phyloP scores from a whole-genome alignment of 495 filamentous ascomycete species.

The Podospora australis region DNA sequence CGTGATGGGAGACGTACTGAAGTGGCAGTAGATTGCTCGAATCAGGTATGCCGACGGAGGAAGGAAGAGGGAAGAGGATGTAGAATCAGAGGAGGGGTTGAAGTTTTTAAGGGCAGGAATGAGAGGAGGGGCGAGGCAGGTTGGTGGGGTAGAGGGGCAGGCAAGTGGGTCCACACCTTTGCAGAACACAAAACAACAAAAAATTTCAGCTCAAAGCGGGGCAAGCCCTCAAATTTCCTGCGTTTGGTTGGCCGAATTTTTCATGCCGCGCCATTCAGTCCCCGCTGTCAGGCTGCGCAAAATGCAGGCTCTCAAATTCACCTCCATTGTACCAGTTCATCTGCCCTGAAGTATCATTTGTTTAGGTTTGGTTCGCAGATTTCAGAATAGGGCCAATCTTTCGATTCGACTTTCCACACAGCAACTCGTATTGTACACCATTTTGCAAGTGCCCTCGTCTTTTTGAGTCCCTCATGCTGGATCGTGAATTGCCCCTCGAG shows the following conservation, averaged over 20 bases:
- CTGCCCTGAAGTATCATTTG: not conserved
- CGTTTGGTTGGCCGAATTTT: conserved; percentile 7
- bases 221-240: conserved; percentile 18
- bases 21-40: conserved; percentile 33
- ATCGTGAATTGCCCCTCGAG: too few species aligned
- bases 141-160: conserved; percentile 18
- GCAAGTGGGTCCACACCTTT: not conserved
- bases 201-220: conserved; percentile 22
- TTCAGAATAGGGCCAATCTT: not conserved
- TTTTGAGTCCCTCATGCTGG: too few species aligned
- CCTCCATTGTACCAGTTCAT: conserved; percentile 1
- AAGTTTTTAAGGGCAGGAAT: conserved; percentile 26
- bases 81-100: conserved; percentile 21
- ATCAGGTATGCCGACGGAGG: conserved; percentile 34
- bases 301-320: not conserved
- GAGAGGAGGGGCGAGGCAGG: conserved; percentile 20
- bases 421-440: too few species aligned
- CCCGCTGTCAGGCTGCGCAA: conserved; percentile 14
- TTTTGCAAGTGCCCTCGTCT: too few species aligned
- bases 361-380: too few species aligned
- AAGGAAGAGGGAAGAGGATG: conserved; percentile 22
- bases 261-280: conserved; percentile 23
- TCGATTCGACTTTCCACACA: not conserved
- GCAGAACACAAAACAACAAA: conserved; percentile 12
- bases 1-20: conserved; percentile 11